Conservation (phyloP, 2,329 filamentous ascomycete species). For the Botrytis galanthina region DNA sequence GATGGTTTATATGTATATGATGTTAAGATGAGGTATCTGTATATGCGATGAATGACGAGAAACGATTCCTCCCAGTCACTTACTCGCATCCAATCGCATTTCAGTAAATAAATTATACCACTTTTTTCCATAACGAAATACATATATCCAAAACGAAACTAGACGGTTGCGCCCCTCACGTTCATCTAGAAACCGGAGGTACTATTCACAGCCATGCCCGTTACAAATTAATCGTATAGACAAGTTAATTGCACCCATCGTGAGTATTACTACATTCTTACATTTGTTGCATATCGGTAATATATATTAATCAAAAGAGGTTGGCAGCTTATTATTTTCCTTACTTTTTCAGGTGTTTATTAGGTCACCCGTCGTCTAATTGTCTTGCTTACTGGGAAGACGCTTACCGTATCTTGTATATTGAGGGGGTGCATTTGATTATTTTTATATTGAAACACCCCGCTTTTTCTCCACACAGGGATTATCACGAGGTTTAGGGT, state of each 20-base stretch:
- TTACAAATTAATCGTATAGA: background rate
- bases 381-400: background rate
- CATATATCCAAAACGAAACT: constrained; percentile 1
- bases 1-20: background rate
- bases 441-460: constrained; percentile 11
- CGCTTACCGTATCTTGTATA: constrained; percentile 7
- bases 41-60: background rate
- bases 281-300: constrained; percentile 1
- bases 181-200: background rate
- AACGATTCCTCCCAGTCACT: background rate
- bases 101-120: background rate
- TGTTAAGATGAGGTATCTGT: background rate
- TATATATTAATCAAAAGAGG: constrained; percentile 13
- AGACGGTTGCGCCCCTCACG: background rate
- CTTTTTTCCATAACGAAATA: background rate
- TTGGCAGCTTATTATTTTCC: constrained; percentile 5
- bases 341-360: background rate
- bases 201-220: background rate
- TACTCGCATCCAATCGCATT: background rate
- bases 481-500: constrained; percentile 4
- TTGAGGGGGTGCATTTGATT: constrained; percentile 3
- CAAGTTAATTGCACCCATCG: background rate
- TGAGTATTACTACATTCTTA: background rate
- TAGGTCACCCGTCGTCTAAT: background rate
- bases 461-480: constrained; percentile 8